phyloP scores from a whole-genome alignment of 352 stramenopile genomes.

The Phytophthora europaea region DNA sequence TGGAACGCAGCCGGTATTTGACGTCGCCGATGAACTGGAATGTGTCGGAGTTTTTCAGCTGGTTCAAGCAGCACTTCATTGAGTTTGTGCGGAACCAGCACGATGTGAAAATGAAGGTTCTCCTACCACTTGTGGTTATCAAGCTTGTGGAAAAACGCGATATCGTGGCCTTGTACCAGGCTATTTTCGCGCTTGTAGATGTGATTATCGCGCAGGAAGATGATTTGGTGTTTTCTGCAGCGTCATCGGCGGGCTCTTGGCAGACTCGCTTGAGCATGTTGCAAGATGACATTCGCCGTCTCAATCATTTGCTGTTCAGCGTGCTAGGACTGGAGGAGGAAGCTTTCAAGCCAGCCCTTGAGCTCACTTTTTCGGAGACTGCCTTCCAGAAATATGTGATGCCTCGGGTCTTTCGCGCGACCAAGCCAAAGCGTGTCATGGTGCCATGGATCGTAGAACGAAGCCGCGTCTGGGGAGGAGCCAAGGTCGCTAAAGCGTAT shows the following conservation, averaged over 20 bases:
- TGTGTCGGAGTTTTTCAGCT: conserved; percentile 78
- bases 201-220: conserved; percentile 69
- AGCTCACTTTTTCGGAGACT: conserved; percentile 72
- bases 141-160: conserved; percentile 73
- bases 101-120: conserved; percentile 71
- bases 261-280: conserved; percentile 53
- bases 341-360: conserved; percentile 64
- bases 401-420: conserved; percentile 74
- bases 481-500: conserved; percentile 65
- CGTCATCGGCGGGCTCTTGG: conserved; percentile 59
- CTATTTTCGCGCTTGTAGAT: conserved; percentile 71
- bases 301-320: conserved; percentile 77
- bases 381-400: conserved; percentile 84
- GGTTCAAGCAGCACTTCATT: conserved; percentile 86
- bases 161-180: conserved; percentile 67
- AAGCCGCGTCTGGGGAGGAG: conserved; percentile 74
- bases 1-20: conserved; percentile 64
- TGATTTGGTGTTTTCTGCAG: conserved; percentile 54
- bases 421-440: conserved; percentile 72
- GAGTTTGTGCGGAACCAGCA: conserved; percentile 83
- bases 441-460: conserved; percentile 88
- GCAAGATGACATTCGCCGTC: conserved; percentile 77
- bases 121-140: conserved; percentile 72
- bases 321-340: conserved; percentile 78
- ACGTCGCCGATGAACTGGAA: conserved; percentile 60